These are phyloP conservation scores for Staphylotrichum tortipilum DNA, from an alignment of 495 filamentous ascomycete species.

Conservation along the genomic window DNA sequence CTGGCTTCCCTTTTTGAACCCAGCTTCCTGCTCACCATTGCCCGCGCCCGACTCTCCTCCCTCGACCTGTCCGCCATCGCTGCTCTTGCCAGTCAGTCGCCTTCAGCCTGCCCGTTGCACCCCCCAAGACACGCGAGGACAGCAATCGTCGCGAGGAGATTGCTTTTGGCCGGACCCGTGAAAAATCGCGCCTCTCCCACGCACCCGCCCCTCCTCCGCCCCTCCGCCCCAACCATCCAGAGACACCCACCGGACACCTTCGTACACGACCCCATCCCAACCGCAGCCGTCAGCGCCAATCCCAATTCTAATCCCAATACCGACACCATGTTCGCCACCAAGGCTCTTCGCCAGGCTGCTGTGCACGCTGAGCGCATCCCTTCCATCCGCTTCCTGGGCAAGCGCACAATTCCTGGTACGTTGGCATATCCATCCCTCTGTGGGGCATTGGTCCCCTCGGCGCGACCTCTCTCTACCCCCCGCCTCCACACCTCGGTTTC, in stretches of 20 bases:
- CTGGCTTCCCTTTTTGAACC: conserved; percentile 2
- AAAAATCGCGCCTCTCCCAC: no score
- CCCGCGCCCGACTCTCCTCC: conserved; percentile 22
- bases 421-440: no score
- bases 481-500: no score
- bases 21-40: conserved; percentile 2
- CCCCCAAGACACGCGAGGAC: conserved; percentile 9
- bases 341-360: conserved; percentile 57
- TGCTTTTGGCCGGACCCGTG: no score
- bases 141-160: conserved; percentile 25
- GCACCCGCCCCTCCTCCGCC: not conserved
- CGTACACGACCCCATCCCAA: no score
- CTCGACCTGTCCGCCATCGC: conserved; percentile 23
- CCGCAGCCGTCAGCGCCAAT: no score
- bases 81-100: not conserved
- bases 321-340: conserved; percentile 54
- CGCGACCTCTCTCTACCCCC: no score
- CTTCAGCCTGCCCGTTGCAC: not conserved
- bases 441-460: no score
- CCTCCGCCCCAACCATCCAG: no score
- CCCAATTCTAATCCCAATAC: not conserved
- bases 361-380: conserved; percentile 58
- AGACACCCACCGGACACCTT: no score
- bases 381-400: conserved; percentile 87
- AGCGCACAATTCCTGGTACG: conserved; percentile 73